Base-by-base conservation (phyloP, 2,329 filamentous ascomycete species). In the Domatiomyces catenatus region DNA sequence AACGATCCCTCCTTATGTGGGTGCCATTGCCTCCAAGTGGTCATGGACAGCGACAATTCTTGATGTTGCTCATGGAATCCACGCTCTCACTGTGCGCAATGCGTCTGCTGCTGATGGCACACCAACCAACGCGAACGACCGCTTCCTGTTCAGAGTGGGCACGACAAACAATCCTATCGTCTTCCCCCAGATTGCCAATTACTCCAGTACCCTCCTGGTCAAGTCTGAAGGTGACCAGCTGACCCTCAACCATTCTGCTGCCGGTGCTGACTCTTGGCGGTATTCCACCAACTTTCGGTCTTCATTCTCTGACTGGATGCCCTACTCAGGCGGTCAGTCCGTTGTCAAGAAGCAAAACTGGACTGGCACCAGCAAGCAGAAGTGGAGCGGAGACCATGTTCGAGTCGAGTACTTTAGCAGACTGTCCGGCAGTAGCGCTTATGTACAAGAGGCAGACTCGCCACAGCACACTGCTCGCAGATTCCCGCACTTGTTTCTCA, bases 391-490 rank as follows among this genome's bases (percentile, higher is more conserved):
- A 22, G 72, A 81, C 43, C 80, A 83, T 58, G 69, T 83, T 36
- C 71, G 74, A 22, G 71, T 82, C 20, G 77, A 83, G 58, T 83
- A 83, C 61, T 83, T 74, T 73, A 79, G 71, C 59, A 69, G 70
- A 49, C 65, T 76, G 48, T 70, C 75, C 18, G 77, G 77, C 5
- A 81, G 77, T 55, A 79, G 75, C 58, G 70, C 72, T 54, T 76
- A 81, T 56, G 63, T 77, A 8, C 77, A 82, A 59, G 74, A 83
- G 57, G 75, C 73, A 39, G 79, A 83, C 62, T 18, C 26, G 20
- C 6, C 20, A 18, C 3, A 45, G 12, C 10, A 12, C 10, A 58
- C 73, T 18, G 47, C 53, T 7, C 57, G 79, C 48, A 71, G 75
- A 26, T 80, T 77, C 59, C 80, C 80, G 4, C 79, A 83, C 61